Conservation (phyloP, 495 filamentous ascomycete genomes). For the Aspergillus avenaceus region DNA sequence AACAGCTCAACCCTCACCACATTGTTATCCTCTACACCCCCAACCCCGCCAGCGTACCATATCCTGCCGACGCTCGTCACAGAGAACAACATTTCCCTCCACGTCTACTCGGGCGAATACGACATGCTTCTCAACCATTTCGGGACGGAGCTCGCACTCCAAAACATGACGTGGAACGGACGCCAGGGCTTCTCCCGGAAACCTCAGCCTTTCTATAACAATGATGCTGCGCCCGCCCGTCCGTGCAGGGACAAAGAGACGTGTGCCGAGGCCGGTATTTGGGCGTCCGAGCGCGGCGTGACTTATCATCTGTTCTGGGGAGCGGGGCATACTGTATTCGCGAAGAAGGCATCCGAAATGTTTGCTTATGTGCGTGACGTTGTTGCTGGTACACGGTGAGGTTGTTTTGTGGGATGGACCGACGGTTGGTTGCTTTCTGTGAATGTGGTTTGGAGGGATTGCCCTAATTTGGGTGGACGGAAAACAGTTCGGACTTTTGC, state of each 20-base stretch:
- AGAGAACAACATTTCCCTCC: conserved; percentile 29
- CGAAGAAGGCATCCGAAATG: conserved; percentile 32
- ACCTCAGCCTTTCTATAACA: conserved; percentile 17
- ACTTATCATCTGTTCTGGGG: conserved; percentile 33
- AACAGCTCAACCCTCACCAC: conserved; percentile 26
- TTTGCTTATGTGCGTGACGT: conserved; percentile 38
- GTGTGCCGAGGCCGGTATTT: conserved; percentile 18
- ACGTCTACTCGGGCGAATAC: conserved; percentile 37
- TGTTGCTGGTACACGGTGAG: conserved; percentile 19
- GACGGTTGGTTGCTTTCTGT: not conserved
- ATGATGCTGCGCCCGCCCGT: conserved; percentile 20
- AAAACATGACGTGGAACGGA: conserved; percentile 39
- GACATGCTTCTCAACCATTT: conserved; percentile 40
- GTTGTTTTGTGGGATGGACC: not conserved
- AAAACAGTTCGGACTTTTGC: no score
- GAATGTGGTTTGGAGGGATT: not conserved
- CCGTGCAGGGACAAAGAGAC: not conserved
- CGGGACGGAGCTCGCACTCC: conserved; percentile 32
- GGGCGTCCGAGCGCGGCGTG: conserved; percentile 29
- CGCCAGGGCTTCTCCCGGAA: conserved; percentile 25
- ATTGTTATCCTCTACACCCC: conserved; percentile 16
- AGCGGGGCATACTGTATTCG: conserved; percentile 34
- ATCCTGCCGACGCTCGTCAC: conserved; percentile 33
- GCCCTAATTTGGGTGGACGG: no score
- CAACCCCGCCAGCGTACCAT: conserved; percentile 25